Percentiles rank a stretch among this genome's conserved stretches.
These are phyloP conservation scores for Coniferiporia sulphurascens DNA, from an alignment of 1,284 basidiomycete genomes.

Conservation along the genomic window DNA sequence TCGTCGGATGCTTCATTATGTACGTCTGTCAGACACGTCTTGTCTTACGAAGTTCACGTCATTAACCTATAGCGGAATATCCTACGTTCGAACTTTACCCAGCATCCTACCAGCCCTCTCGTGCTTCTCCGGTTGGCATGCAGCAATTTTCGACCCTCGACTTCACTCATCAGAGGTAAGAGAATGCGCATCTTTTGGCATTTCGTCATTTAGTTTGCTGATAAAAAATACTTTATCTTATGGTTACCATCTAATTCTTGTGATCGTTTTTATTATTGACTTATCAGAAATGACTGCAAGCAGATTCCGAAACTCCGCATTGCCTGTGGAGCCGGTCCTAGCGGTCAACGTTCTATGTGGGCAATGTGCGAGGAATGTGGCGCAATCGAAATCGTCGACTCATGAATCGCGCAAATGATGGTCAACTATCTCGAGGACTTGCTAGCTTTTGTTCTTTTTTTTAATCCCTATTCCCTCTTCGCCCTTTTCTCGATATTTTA, in stretches of 20 bases:
- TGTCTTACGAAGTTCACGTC: conserved; percentile 18
- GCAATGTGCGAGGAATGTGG: conserved; percentile 82
- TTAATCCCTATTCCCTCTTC: conserved; percentile 12
- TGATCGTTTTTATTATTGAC: conserved; percentile 11
- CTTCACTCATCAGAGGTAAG: conserved; percentile 71
- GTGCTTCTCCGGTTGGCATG: conserved; percentile 41
- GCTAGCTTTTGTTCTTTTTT: conserved; percentile 8
- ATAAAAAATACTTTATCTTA: neutral
- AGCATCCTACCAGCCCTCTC: conserved; percentile 36
- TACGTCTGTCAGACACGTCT: conserved; percentile 23
- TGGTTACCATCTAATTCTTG: neutral
- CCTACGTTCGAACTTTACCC: conserved; percentile 63
- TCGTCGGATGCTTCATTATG: conserved; percentile 37
- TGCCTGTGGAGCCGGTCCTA: conserved; percentile 55
- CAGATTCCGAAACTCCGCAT: conserved; percentile 75
- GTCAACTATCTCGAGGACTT: neutral
- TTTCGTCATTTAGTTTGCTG: neutral
- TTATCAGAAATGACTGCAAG: conserved; percentile 54
- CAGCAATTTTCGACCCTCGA: conserved; percentile 46
- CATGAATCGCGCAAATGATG: conserved; percentile 27
- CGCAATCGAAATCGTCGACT: conserved; percentile 80
- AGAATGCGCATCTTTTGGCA: neutral
- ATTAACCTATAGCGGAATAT: conserved; percentile 42
- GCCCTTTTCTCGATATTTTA: conserved; percentile 9
- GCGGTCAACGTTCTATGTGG: conserved; percentile 75